Percentiles rank a stretch among this genome's conserved stretches.
phyloP scores from a whole-genome alignment of 78 protist species.

The Guillardia theta region DNA sequence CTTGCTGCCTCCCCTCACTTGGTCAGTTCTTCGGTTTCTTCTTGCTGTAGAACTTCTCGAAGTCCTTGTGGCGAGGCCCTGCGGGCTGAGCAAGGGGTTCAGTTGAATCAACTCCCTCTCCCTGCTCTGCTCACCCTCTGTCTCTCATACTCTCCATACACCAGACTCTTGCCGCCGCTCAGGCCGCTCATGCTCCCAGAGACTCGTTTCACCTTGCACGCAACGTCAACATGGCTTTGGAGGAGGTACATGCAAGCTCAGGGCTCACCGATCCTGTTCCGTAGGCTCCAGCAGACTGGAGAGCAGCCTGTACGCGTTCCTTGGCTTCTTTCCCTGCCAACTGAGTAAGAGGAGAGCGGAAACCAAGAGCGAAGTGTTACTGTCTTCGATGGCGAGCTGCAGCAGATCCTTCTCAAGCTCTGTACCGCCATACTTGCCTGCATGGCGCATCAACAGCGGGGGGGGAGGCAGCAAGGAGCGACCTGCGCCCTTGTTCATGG shows the following conservation, averaged over 20 bases:
- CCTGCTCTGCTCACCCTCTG: background rate
- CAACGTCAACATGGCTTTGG: no score
- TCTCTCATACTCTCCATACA: background rate
- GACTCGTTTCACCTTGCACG: background rate
- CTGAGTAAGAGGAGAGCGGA: background rate
- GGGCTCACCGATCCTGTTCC: no score
- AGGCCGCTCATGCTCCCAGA: background rate
- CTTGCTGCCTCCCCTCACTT: no score
- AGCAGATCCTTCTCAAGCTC: background rate
- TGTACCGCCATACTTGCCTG: slow-evolving; percentile 2
- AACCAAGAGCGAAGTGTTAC: background rate
- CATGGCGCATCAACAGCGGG: no score
- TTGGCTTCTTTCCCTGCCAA: background rate
- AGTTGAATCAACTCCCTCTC: background rate
- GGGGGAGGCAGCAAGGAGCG: no score
- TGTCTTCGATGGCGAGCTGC: slow-evolving; percentile 13
- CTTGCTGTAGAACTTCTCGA: background rate
- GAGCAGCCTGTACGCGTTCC: background rate
- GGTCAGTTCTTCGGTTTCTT: no score
- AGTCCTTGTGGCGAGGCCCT: background rate
- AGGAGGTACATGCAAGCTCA: no score
- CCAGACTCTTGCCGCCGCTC: background rate
- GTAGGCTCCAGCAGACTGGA: background rate
- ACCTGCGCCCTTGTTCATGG: background rate
- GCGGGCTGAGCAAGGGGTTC: background rate